A percentile compares a stretch with the other conserved stretches of the same genome.
Conservation (phyloP, 352 stramenopile species). For the Pythium scleroteichum region DNA sequence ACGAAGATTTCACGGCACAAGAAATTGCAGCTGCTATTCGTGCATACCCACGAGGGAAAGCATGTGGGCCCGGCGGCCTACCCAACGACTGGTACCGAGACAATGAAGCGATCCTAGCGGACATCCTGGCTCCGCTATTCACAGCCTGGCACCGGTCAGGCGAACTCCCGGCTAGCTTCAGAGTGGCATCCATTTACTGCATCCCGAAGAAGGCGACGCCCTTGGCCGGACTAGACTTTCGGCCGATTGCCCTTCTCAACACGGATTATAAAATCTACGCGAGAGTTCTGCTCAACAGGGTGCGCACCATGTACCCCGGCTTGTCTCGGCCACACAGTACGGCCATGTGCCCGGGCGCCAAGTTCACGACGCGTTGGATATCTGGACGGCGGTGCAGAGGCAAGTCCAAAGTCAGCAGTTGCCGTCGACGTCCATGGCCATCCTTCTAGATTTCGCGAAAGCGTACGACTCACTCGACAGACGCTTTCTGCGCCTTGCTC, state of each 20-base stretch:
- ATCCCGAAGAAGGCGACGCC: background rate
- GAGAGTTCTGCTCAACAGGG: background rate
- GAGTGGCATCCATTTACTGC: background rate
- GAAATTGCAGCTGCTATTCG: too few species aligned
- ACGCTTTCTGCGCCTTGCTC: background rate
- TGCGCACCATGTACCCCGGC: background rate
- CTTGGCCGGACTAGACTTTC: background rate
- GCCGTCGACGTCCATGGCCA: background rate
- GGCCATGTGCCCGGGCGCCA: background rate
- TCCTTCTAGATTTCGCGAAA: conserved; percentile 3
- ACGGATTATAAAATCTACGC: conserved; percentile 5
- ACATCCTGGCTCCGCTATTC: background rate
- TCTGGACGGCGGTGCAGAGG: background rate
- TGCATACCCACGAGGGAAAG: too few species aligned
- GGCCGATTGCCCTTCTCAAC: background rate
- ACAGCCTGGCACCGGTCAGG: background rate
- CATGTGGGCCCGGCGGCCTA: background rate
- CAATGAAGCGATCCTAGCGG: background rate
- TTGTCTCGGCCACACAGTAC: background rate
- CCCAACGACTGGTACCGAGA: conserved; percentile 8
- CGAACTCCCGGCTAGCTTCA: background rate
- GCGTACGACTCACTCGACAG: background rate
- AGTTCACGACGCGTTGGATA: background rate
- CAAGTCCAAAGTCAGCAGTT: background rate
- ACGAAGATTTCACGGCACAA: too few species aligned